Evolutionary conservation across 176 grass and related monocot genomes (phyloP).

Genomic region (Triticum urartu): DNA sequence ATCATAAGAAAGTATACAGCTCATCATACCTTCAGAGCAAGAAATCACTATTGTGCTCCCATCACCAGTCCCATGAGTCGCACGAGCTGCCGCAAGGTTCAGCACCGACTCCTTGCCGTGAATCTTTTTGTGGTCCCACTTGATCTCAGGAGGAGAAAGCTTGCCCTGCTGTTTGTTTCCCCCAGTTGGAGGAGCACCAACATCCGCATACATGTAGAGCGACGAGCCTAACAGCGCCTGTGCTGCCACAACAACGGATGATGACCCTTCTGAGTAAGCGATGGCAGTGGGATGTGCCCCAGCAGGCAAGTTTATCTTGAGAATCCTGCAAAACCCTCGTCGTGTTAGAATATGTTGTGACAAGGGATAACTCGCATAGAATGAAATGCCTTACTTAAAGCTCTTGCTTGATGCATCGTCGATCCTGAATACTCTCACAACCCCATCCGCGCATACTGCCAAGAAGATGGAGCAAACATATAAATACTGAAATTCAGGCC

Average conservation of each 20-base stretch:
- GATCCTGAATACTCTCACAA: constrained; percentile 72
- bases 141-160: constrained; percentile 77
- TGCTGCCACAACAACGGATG: constrained; percentile 81
- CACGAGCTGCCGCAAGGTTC: constrained; percentile 65
- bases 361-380: not conserved
- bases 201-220: constrained; percentile 87
- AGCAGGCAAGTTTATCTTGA: constrained; percentile 87
- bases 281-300: constrained; percentile 84
- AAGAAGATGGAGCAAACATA: constrained; percentile 3
- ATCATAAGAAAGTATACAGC: not conserved
- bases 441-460: constrained; percentile 89
- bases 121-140: constrained; percentile 87
- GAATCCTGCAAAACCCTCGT: constrained; percentile 39
- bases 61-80: constrained; percentile 80
- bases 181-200: constrained; percentile 55
- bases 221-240: constrained; percentile 75
- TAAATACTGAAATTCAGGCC: not conserved
- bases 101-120: constrained; percentile 77
- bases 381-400: constrained; percentile 64
- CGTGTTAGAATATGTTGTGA: not conserved
- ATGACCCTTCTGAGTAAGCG: constrained; percentile 72
- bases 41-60: constrained; percentile 85
- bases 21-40: constrained; percentile 78
- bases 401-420: constrained; percentile 92
- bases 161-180: constrained; percentile 64